phyloP scores from a whole-genome alignment of 129 eudicot genomes.

The Logfia minima region DNA sequence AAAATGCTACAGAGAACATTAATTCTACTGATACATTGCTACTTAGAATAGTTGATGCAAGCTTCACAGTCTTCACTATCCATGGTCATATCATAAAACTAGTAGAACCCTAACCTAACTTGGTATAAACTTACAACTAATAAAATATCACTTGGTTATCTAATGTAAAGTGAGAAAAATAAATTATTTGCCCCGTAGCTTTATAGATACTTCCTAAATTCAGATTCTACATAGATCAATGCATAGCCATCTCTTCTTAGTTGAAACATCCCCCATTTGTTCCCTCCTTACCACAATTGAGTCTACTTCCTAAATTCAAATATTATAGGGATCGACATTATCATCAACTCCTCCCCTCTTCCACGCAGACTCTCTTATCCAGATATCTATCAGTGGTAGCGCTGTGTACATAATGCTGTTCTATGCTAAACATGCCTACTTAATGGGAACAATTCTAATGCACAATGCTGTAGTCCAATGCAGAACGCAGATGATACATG shows the following conservation, averaged over 20 bases:
- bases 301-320: no score
- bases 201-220: background rate
- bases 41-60: background rate
- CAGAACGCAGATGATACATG: no score
- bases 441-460: no score
- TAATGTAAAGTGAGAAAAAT: background rate
- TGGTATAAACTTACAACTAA: background rate
- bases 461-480: no score
- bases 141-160: background rate
- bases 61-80: background rate
- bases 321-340: no score
- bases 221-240: background rate
- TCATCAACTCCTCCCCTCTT: no score
- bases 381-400: no score
- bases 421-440: no score
- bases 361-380: no score
- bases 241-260: background rate
- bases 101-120: background rate
- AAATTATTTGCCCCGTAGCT: background rate
- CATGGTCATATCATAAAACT: background rate
- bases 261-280: background rate
- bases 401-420: no score
- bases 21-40: background rate
- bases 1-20: background rate
- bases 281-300: no score